A percentile compares a stretch with the other conserved stretches of the same genome.
phyloP scores from a whole-genome alignment of 2,329 filamentous ascomycete species.

The Penicillium olsonii region DNA sequence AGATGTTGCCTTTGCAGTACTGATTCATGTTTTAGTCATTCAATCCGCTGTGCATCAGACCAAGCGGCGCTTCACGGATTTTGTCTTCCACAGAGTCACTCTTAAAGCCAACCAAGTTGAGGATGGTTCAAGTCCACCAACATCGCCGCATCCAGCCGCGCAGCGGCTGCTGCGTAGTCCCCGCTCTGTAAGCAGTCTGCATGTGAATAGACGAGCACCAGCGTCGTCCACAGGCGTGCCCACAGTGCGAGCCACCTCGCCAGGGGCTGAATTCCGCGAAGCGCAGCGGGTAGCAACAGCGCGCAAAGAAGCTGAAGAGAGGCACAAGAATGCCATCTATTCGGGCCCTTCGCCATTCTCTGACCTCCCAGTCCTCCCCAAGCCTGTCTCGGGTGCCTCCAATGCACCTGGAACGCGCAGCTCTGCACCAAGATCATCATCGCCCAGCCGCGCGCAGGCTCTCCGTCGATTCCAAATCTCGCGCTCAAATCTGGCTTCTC shows the following conservation, averaged over 20 bases:
- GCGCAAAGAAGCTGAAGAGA: constrained; percentile 33
- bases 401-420: background rate
- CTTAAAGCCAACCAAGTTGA: constrained; percentile 23
- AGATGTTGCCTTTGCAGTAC: no score
- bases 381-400: background rate
- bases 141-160: constrained; percentile 21
- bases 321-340: constrained; percentile 28
- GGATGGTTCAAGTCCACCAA: constrained; percentile 14
- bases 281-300: constrained; percentile 30
- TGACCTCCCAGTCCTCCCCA: constrained; percentile 5
- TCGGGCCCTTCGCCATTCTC: constrained; percentile 18
- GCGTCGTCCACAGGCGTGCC: constrained; percentile 34
- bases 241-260: constrained; percentile 43
- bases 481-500: constrained; percentile 28
- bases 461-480: constrained; percentile 45
- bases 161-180: constrained; percentile 34
- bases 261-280: constrained; percentile 44
- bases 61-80: constrained; percentile 53
- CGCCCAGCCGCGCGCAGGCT: constrained; percentile 20
- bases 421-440: constrained; percentile 14
- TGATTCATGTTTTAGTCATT: constrained; percentile 38
- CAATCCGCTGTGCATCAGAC: constrained; percentile 46
- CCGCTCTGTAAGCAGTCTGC: constrained; percentile 37
- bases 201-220: constrained; percentile 19
- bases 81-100: constrained; percentile 48